A percentile compares a stretch with the other conserved stretches of the same genome.
Evolutionary conservation across 148 eudicot species (phyloP).

Genomic region (Simmondsia chinensis): DNA sequence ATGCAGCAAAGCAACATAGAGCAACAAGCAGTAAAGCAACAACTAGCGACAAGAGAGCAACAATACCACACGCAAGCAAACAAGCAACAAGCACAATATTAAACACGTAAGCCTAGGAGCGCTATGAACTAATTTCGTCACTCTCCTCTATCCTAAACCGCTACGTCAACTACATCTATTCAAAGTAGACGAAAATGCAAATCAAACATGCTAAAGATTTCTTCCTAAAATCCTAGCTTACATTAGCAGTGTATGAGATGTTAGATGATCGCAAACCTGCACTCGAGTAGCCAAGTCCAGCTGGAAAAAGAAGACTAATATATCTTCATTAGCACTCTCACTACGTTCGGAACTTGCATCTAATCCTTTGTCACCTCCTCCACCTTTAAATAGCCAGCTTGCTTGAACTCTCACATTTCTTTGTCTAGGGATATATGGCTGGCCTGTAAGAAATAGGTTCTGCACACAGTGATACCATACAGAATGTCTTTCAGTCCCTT

Average conservation of each 20-base stretch:
- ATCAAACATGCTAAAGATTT: too few species aligned
- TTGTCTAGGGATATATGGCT: slow-evolving; percentile 14
- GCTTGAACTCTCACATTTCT: slow-evolving; percentile 44
- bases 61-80: too few species aligned
- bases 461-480: slow-evolving; percentile 24
- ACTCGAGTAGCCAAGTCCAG: slow-evolving; percentile 82
- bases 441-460: slow-evolving; percentile 24
- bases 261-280: slow-evolving; percentile 44
- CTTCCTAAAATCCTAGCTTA: too few species aligned
- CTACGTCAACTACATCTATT: too few species aligned
- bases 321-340: slow-evolving; percentile 85
- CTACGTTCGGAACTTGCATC: slow-evolving; percentile 79
- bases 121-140: too few species aligned
- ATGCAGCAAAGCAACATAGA: too few species aligned
- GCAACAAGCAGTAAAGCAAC: not conserved
- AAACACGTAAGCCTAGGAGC: too few species aligned
- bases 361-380: slow-evolving; percentile 45
- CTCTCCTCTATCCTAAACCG: too few species aligned
- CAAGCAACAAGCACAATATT: too few species aligned
- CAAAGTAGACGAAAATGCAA: not conserved
- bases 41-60: not conserved
- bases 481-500: slow-evolving; percentile 23
- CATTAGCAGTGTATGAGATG: not conserved
- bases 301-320: slow-evolving; percentile 88
- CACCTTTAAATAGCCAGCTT: slow-evolving; percentile 75